Evolutionary conservation across 331 rosid genomes (phyloP).

Genomic region (Pyrus hybrid): DNA sequence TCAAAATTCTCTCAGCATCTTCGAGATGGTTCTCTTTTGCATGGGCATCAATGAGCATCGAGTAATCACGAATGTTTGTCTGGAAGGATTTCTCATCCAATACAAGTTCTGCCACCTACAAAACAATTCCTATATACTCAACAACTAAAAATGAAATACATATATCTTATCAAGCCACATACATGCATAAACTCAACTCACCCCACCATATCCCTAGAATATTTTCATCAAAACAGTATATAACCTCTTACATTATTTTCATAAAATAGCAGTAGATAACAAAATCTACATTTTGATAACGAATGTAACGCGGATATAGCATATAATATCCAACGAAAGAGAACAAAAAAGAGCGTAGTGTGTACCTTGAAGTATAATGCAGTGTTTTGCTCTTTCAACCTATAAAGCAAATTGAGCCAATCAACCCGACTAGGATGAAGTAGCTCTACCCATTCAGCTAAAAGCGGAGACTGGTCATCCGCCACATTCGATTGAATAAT

Average conservation of each 20-base stretch:
- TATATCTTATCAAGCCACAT: background rate
- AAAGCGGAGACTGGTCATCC: conserved; percentile 40
- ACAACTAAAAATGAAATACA: background rate
- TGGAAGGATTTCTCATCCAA: conserved; percentile 73
- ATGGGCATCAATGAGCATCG: conserved; percentile 56
- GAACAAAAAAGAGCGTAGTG: no score
- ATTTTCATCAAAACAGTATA: background rate
- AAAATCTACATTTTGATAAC: no score
- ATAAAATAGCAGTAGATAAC: no score
- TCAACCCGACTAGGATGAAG: conserved; percentile 71
- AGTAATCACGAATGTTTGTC: conserved; percentile 60
- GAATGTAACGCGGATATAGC: no score
- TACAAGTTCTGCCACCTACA: conserved; percentile 72
- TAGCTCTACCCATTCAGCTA: conserved; percentile 76
- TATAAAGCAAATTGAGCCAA: conserved; percentile 65
- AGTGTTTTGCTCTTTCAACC: conserved; percentile 46
- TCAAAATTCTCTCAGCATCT: conserved; percentile 71
- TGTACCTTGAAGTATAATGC: conserved; percentile 56
- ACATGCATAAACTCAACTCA: background rate
- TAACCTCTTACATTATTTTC: no score
- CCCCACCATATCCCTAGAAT: background rate
- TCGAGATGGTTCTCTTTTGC: conserved; percentile 50
- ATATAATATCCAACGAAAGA: no score
- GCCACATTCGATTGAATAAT: conserved; percentile 41
- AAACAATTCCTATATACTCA: background rate